phyloP scores from a whole-genome alignment of 2,329 filamentous ascomycete species.

The Cercospora sojina region DNA sequence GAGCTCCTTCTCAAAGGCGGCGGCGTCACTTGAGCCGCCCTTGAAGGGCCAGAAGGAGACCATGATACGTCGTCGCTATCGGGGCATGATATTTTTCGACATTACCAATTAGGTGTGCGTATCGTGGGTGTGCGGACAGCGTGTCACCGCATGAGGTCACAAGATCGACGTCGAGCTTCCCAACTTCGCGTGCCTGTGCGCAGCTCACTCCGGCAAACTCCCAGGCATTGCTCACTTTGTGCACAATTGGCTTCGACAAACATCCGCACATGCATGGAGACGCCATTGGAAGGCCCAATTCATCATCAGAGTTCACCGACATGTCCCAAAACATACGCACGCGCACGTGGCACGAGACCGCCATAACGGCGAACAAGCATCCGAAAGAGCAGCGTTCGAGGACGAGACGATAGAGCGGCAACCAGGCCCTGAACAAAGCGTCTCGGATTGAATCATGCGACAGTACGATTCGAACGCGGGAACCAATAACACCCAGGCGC shows the following conservation, averaged over 20 bases:
- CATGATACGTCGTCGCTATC: conserved; percentile 52
- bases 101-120: not conserved
- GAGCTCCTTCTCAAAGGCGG: conserved; percentile 89
- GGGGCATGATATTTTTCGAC: not conserved
- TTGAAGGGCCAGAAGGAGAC: conserved; percentile 85
- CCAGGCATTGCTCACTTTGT: not conserved
- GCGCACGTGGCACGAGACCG: conserved; percentile 10
- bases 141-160: conserved; percentile 2
- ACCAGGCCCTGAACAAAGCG: conserved; percentile 8
- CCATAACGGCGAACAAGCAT: conserved; percentile 1
- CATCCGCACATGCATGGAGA: not conserved
- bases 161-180: not conserved
- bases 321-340: not conserved
- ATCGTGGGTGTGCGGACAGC: not conserved
- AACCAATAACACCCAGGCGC: conserved; percentile 7
- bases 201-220: not conserved
- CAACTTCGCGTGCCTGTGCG: not conserved
- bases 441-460: conserved; percentile 13
- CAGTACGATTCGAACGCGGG: not conserved
- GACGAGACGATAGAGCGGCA: conserved; percentile 6
- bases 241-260: not conserved
- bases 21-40: conserved; percentile 79
- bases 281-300: not conserved
- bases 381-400: not conserved
- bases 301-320: not conserved